phyloP scores from a whole-genome alignment of 2,329 filamentous ascomycete genomes.

The Thelonectria discophora region DNA sequence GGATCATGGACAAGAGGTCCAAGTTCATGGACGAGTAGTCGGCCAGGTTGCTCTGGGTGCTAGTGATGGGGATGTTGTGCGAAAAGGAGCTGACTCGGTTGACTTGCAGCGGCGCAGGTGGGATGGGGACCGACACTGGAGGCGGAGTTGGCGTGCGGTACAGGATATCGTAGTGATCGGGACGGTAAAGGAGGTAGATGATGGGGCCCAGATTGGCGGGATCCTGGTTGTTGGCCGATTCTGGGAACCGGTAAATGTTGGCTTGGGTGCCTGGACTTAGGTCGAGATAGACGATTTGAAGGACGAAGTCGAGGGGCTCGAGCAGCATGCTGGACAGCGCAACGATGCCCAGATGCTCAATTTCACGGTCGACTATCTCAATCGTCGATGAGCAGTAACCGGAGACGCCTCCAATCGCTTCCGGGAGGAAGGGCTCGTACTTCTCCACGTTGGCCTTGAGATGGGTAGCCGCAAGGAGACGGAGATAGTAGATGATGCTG shows the following conservation, averaged over 20 bases:
- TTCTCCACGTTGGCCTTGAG: conserved; percentile 76
- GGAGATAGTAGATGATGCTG: conserved; percentile 83
- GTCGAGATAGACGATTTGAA: conserved; percentile 93
- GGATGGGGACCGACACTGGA: conserved; percentile 36
- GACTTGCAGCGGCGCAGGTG: conserved; percentile 57
- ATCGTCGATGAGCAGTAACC: conserved; percentile 76
- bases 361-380: conserved; percentile 80
- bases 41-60: conserved; percentile 50
- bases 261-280: conserved; percentile 80
- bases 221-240: conserved; percentile 59
- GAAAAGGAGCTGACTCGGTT: conserved; percentile 60
- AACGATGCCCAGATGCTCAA: conserved; percentile 87
- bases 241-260: conserved; percentile 73
- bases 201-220: conserved; percentile 56
- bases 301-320: conserved; percentile 77
- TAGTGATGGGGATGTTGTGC: conserved; percentile 55
- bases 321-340: conserved; percentile 82
- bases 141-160: conserved; percentile 66
- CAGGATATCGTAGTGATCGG: conserved; percentile 91
- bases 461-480: conserved; percentile 85
- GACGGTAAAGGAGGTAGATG: conserved; percentile 71
- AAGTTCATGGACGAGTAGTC: conserved; percentile 56
- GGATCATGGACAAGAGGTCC: conserved; percentile 57
- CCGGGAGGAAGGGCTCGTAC: conserved; percentile 77
- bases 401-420: conserved; percentile 65